A percentile compares a stretch with the other conserved stretches of the same genome.
These are phyloP conservation scores for Cytidiella melzeri DNA, from an alignment of 768 basidiomycete genomes.

Conservation along the genomic window DNA sequence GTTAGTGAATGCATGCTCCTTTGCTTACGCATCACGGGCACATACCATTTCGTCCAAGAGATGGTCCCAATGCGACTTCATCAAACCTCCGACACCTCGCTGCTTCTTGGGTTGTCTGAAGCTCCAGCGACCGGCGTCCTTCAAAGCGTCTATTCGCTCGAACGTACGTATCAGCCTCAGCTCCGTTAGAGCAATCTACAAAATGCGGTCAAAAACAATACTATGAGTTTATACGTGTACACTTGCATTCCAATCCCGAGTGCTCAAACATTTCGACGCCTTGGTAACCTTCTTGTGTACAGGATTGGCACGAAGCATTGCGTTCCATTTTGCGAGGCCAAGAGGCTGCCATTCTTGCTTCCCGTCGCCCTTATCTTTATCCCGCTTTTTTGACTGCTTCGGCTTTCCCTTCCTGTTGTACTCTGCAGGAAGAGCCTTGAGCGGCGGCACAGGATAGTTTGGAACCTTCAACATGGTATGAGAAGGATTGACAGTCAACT, in stretches of 20 bases:
- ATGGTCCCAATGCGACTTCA: constrained; percentile 93
- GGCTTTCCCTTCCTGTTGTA: constrained; percentile 44
- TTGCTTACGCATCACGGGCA: constrained; percentile 8
- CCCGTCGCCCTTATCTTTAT: constrained; percentile 38
- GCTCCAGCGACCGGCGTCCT: constrained; percentile 78
- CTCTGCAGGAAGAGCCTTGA: constrained; percentile 49
- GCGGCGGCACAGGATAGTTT: constrained; percentile 48
- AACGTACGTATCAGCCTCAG: constrained; percentile 72
- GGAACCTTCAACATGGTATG: constrained; percentile 29
- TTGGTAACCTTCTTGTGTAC: constrained; percentile 62
- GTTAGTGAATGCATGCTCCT: background rate
- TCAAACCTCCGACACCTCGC: constrained; percentile 63
- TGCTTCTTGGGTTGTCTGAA: constrained; percentile 96
- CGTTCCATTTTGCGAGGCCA: constrained; percentile 47
- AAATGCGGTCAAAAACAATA: constrained; percentile 2
- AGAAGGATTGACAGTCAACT: background rate
- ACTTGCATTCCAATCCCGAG: constrained; percentile 78
- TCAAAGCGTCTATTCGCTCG: constrained; percentile 79
- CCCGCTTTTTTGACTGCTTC: constrained; percentile 45
- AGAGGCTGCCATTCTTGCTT: constrained; percentile 63
- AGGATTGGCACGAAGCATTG: constrained; percentile 71
- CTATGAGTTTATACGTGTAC: background rate
- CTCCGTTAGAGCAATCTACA: constrained; percentile 73
- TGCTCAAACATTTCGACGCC: constrained; percentile 72
- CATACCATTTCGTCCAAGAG: constrained; percentile 93